phyloP scores from a whole-genome alignment of 2,329 filamentous ascomycete genomes.

The Sporothrix dimorphospora region DNA sequence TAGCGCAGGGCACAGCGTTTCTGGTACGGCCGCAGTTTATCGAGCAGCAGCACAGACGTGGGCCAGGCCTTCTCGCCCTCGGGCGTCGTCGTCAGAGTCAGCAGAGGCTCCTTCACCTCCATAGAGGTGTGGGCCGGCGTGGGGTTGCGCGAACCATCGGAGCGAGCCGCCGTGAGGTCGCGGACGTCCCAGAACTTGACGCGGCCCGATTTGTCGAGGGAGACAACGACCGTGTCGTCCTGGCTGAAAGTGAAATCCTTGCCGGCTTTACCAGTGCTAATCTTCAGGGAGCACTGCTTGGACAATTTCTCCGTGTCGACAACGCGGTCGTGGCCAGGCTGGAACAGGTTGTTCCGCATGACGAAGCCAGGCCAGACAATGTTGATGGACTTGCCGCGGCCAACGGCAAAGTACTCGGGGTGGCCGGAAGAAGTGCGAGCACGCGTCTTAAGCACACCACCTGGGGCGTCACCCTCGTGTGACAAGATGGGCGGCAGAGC shows the following conservation, averaged over 20 bases:
- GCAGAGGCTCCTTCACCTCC: constrained; percentile 82
- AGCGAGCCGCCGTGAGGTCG: constrained; percentile 64
- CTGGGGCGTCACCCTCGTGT: constrained; percentile 87
- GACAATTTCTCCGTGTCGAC: constrained; percentile 89
- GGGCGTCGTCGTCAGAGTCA: constrained; percentile 84
- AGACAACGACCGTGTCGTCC: constrained; percentile 92
- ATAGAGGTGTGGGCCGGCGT: constrained; percentile 61
- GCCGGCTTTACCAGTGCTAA: constrained; percentile 95
- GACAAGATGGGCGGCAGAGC: constrained; percentile 84
- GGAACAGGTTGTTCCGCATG: constrained; percentile 65
- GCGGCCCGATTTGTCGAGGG: constrained; percentile 92
- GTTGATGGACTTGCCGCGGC: constrained; percentile 93
- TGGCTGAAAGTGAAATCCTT: constrained; percentile 99
- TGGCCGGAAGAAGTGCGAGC: constrained; percentile 87
- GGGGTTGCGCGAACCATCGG: constrained; percentile 54
- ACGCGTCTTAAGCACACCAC: constrained; percentile 92
- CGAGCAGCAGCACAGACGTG: constrained; percentile 91
- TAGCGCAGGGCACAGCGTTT: constrained; percentile 90
- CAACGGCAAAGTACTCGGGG: constrained; percentile 92
- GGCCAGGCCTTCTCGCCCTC: constrained; percentile 95
- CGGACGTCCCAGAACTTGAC: constrained; percentile 99
- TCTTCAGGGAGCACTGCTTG: constrained; percentile 84
- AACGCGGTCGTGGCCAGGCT: constrained; percentile 64
- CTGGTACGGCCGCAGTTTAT: constrained; percentile 91
- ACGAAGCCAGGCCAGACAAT: constrained; percentile 74